These are phyloP conservation scores for Flaveria brownii DNA, from an alignment of 129 eudicot genomes.

Conservation along the genomic window DNA sequence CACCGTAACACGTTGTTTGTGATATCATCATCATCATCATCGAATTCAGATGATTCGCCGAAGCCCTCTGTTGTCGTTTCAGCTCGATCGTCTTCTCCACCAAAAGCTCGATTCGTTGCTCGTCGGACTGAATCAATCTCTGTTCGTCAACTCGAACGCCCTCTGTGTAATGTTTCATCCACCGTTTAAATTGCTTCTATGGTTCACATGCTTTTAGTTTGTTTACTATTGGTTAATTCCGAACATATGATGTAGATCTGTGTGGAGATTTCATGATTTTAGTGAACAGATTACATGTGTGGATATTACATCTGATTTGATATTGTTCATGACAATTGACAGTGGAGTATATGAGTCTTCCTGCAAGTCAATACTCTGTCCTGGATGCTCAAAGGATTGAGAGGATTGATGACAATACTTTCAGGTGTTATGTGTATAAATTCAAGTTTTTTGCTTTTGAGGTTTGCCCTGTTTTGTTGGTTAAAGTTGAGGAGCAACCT, in stretches of 20 bases:
- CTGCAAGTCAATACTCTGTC: conserved; percentile 95
- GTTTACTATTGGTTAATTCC: neutral
- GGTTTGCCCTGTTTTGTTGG: conserved; percentile 91
- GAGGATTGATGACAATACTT: conserved; percentile 80
- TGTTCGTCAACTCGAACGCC: conserved; percentile 70
- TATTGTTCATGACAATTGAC: conserved; percentile 40
- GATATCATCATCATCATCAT: conserved; percentile 24
- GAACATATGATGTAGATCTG: neutral
- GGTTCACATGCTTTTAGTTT: conserved; percentile 1
- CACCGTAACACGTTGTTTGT: conserved; percentile 29
- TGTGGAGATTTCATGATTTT: too few relatives aligned
- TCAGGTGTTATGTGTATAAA: conserved; percentile 80
- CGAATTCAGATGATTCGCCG: conserved; percentile 37
- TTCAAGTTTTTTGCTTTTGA: conserved; percentile 85
- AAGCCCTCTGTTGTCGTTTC: conserved; percentile 45
- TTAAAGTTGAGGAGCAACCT: conserved; percentile 78
- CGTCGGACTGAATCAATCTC: conserved; percentile 63
- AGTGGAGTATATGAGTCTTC: conserved; percentile 95
- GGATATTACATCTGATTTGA: neutral
- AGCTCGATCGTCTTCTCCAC: conserved; percentile 52
- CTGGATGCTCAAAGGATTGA: conserved; percentile 90
- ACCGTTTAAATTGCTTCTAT: neutral
- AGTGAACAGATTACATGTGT: neutral
- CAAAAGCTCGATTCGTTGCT: conserved; percentile 77
- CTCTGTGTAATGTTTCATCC: conserved; percentile 50